These are phyloP conservation scores for Hirsutella rhossiliensis DNA, from an alignment of 2,329 filamentous ascomycete species.

Conservation along the genomic window DNA sequence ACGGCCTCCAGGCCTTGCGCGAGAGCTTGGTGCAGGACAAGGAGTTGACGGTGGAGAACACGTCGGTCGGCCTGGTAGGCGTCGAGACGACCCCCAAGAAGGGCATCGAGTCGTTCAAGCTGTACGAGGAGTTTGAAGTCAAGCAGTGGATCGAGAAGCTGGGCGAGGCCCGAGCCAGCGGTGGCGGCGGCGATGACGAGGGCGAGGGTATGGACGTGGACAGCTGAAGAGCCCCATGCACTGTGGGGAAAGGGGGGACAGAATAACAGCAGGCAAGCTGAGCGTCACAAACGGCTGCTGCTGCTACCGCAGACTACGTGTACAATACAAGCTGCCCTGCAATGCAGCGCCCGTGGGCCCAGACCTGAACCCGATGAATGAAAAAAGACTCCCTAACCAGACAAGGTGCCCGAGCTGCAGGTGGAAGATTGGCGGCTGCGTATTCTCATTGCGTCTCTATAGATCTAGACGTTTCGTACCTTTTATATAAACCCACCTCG, in stretches of 20 bases:
- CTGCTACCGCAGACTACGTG: slow-evolving; percentile 15
- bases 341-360: not conserved
- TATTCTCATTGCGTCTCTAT: not conserved
- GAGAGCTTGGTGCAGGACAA: slow-evolving; percentile 95
- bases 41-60: slow-evolving; percentile 95
- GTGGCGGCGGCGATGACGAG: slow-evolving; percentile 23
- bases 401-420: no score
- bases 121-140: slow-evolving; percentile 83
- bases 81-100: slow-evolving; percentile 39
- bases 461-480: not conserved
- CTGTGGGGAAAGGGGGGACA: not conserved
- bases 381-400: not conserved
- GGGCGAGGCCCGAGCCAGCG: slow-evolving; percentile 35
- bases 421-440: no score
- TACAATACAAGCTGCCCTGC: slow-evolving; percentile 19
- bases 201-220: slow-evolving; percentile 23
- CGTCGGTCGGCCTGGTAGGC: slow-evolving; percentile 78
- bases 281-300: not conserved
- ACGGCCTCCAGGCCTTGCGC: slow-evolving; percentile 84
- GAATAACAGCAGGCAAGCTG: not conserved
- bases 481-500: no score
- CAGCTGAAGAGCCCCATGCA: slow-evolving; percentile 12
- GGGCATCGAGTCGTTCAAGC: slow-evolving; percentile 67
- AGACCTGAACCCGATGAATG: not conserved
- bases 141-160: slow-evolving; percentile 74